Conservation (phyloP, 2,329 filamentous ascomycete genomes). For the Neonectria coccinea region DNA sequence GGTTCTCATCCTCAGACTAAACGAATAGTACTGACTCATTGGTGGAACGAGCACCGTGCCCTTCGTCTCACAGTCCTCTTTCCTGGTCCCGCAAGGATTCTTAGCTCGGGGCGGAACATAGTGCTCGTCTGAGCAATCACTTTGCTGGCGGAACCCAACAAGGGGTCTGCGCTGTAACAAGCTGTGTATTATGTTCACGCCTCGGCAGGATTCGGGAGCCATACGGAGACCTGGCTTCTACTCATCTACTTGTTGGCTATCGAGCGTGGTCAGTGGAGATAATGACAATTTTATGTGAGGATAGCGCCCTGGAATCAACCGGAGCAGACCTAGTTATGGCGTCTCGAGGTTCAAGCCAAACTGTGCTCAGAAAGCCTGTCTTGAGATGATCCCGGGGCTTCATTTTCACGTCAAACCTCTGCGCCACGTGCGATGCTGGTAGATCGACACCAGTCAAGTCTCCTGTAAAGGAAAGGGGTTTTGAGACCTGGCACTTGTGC, state of each 20-base stretch:
- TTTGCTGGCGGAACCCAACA: conserved; percentile 25
- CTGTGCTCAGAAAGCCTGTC: conserved; percentile 21
- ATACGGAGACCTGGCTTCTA: conserved; percentile 27
- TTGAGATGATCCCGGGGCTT: conserved; percentile 25
- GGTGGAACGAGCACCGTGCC: conserved; percentile 35
- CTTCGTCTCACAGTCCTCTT: conserved; percentile 36
- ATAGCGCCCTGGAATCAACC: conserved; percentile 28
- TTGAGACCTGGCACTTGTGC: conserved; percentile 34
- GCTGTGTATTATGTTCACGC: conserved; percentile 29
- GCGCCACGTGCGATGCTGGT: conserved; percentile 22
- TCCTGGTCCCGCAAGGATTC: conserved; percentile 31
- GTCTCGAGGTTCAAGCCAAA: conserved; percentile 20
- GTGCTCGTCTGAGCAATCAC: conserved; percentile 28
- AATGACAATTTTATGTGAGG: conserved; percentile 26
- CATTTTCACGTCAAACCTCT: conserved; percentile 28
- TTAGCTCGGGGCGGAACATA: conserved; percentile 27
- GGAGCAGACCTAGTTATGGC: conserved; percentile 20
- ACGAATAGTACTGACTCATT: conserved; percentile 56
- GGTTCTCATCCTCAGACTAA: conserved; percentile 51
- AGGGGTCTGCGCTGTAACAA: conserved; percentile 24
- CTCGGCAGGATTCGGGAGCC: conserved; percentile 27
- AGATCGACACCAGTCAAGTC: conserved; percentile 29
- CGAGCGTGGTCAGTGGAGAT: conserved; percentile 27
- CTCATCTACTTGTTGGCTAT: conserved; percentile 25
- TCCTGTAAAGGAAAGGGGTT: conserved; percentile 33